Percentiles rank a stretch among this genome's conserved stretches.
phyloP scores from a whole-genome alignment of 2,329 filamentous ascomycete species.

The Aureobasidium leucospermi region DNA sequence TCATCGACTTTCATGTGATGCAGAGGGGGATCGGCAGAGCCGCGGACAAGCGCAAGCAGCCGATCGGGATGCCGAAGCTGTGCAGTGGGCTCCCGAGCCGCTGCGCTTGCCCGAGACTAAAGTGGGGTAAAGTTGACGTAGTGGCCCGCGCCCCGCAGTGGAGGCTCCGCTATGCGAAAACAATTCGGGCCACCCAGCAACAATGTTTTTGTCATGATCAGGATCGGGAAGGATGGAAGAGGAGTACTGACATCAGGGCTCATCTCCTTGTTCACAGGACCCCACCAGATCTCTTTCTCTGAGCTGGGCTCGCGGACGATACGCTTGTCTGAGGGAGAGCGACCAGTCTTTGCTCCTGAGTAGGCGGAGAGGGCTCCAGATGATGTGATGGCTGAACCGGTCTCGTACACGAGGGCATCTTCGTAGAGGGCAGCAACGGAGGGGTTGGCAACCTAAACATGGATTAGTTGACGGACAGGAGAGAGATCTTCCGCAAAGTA shows the following conservation, averaged over 20 bases:
- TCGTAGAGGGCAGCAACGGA: constrained; percentile 95
- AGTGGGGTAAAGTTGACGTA: constrained; percentile 13
- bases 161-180: constrained; percentile 9
- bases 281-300: constrained; percentile 95
- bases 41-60: neutral
- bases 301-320: constrained; percentile 88
- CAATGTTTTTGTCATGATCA: constrained; percentile 1
- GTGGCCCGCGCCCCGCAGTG: constrained; percentile 9
- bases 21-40: neutral
- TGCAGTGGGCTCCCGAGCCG: neutral
- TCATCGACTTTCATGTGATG: constrained; percentile 12
- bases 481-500: neutral
- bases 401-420: constrained; percentile 97
- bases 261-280: constrained; percentile 99
- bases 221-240: neutral
- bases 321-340: constrained; percentile 94
- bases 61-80: constrained; percentile 5
- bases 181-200: constrained; percentile 12
- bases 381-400: constrained; percentile 92
- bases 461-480: neutral
- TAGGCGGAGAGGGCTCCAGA: constrained; percentile 93
- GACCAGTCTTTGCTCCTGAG: constrained; percentile 95
- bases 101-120: constrained; percentile 24
- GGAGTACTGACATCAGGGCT: constrained; percentile 71
- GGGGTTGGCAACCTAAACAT: constrained; percentile 69